phyloP scores from a whole-genome alignment of 352 stramenopile species.

The Plasmopara viticola region DNA sequence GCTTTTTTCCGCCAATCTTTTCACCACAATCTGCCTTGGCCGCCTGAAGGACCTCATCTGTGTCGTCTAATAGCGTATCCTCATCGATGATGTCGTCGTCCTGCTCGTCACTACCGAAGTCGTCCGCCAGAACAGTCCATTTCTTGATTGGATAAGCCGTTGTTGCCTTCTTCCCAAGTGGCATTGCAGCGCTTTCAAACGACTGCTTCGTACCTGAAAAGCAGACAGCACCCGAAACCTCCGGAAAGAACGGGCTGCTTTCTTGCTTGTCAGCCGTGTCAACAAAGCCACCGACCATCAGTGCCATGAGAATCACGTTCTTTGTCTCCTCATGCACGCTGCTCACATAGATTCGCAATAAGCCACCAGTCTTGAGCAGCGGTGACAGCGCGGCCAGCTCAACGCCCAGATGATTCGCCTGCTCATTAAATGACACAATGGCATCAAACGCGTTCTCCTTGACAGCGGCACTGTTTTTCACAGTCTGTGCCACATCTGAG shows the following conservation, averaged over 20 bases:
- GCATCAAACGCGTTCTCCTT: slow-evolving; percentile 36
- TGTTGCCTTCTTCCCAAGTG: slow-evolving; percentile 38
- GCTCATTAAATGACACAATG: slow-evolving; percentile 55
- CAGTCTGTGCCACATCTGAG: slow-evolving; percentile 37
- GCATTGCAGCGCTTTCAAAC: slow-evolving; percentile 47
- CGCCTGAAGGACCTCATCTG: slow-evolving; percentile 70
- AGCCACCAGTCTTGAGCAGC: slow-evolving; percentile 45
- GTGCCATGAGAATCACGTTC: slow-evolving; percentile 63
- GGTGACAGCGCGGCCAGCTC: slow-evolving; percentile 43
- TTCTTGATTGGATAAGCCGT: slow-evolving; percentile 40
- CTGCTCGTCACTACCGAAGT: slow-evolving; percentile 45
- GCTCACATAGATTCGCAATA: slow-evolving; percentile 47
- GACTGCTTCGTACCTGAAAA: slow-evolving; percentile 65
- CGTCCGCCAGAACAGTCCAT: slow-evolving; percentile 67
- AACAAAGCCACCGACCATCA: slow-evolving; percentile 76
- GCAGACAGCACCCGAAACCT: slow-evolving; percentile 30
- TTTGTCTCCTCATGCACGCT: slow-evolving; percentile 59
- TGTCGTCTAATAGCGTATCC: slow-evolving; percentile 77
- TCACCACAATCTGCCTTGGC: slow-evolving; percentile 67
- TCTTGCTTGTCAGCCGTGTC: slow-evolving; percentile 38
- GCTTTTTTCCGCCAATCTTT: slow-evolving; percentile 84
- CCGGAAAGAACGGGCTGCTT: slow-evolving; percentile 35
- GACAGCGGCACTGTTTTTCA: slow-evolving; percentile 24
- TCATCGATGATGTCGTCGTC: slow-evolving; percentile 81
- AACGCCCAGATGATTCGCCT: slow-evolving; percentile 30